Evolutionary conservation across 2,329 filamentous ascomycete species (phyloP).

Genomic region (Colletotrichum euphorbiae): DNA sequence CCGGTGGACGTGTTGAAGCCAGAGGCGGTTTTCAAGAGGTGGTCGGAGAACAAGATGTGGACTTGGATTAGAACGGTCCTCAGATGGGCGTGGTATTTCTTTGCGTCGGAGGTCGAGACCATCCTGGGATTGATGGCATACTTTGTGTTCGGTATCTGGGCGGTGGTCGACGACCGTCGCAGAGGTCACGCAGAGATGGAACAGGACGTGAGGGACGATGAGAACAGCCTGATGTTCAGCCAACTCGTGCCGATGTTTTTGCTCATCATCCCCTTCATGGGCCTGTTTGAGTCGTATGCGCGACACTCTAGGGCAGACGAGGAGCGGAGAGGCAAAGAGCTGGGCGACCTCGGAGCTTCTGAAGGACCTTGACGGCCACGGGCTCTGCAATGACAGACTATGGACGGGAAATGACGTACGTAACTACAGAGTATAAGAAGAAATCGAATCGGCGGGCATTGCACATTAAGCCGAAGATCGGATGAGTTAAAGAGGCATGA

Average conservation of each 20-base stretch:
- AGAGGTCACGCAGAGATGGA: slow-evolving; percentile 35
- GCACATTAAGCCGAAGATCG: slow-evolving; percentile 27
- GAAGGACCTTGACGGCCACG: slow-evolving; percentile 12
- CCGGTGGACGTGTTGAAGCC: slow-evolving; percentile 6
- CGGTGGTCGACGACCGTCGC: slow-evolving; percentile 23
- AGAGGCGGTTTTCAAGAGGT: neutral
- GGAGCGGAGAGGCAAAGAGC: slow-evolving; percentile 3
- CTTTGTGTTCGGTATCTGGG: slow-evolving; percentile 10
- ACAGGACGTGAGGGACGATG: slow-evolving; percentile 12
- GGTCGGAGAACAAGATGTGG: slow-evolving; percentile 2
- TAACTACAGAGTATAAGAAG: too few relatives aligned
- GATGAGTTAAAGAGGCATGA: slow-evolving; percentile 6
- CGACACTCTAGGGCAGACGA: slow-evolving; percentile 10
- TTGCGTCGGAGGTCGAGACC: slow-evolving; percentile 30
- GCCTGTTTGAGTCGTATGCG: slow-evolving; percentile 35
- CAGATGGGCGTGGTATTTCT: slow-evolving; percentile 13
- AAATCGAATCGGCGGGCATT: neutral
- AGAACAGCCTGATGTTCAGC: slow-evolving; percentile 38
- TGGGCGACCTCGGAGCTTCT: slow-evolving; percentile 7
- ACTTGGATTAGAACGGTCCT: neutral
- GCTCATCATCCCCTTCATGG: slow-evolving; percentile 39
- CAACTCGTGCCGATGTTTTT: slow-evolving; percentile 41
- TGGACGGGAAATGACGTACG: slow-evolving; percentile 13
- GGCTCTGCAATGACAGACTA: neutral
- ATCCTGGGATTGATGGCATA: neutral